phyloP scores from a whole-genome alignment of 2,329 filamentous ascomycete species.

The Plectosphaerella cucumerina region DNA sequence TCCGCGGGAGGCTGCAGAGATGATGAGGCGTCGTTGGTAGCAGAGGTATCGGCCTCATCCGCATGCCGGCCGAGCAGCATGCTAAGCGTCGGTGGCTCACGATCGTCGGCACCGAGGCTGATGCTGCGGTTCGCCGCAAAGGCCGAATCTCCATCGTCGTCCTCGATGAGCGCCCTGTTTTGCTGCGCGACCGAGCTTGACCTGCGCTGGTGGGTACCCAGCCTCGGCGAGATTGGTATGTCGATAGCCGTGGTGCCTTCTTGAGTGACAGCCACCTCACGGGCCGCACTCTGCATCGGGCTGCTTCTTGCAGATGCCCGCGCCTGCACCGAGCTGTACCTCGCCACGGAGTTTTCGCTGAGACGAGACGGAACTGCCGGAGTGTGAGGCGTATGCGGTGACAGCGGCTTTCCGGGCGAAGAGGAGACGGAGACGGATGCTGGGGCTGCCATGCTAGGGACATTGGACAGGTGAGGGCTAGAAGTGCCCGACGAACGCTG shows the following conservation, averaged over 20 bases:
- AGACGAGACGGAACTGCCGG: slow-evolving; percentile 91
- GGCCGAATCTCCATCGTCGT: slow-evolving; percentile 58
- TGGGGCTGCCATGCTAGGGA: slow-evolving; percentile 64
- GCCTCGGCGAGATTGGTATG: slow-evolving; percentile 67
- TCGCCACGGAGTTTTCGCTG: slow-evolving; percentile 82
- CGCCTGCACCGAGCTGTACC: slow-evolving; percentile 44
- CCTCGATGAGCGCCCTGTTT: slow-evolving; percentile 47
- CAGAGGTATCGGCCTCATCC: slow-evolving; percentile 25
- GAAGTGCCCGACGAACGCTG: slow-evolving; percentile 77
- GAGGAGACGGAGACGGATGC: slow-evolving; percentile 80
- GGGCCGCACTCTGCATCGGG: slow-evolving; percentile 21
- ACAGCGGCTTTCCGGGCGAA: slow-evolving; percentile 85
- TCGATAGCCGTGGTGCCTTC: slow-evolving; percentile 64
- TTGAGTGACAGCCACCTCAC: slow-evolving; percentile 36
- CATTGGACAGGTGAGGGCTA: slow-evolving; percentile 54
- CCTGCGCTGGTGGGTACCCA: slow-evolving; percentile 52
- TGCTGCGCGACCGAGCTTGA: slow-evolving; percentile 68
- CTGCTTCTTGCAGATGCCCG: slow-evolving; percentile 18
- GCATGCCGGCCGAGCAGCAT: slow-evolving; percentile 49
- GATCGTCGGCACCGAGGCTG: slow-evolving; percentile 62
- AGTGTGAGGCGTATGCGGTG: slow-evolving; percentile 86
- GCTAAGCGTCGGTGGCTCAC: slow-evolving; percentile 62
- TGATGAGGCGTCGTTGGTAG: background rate
- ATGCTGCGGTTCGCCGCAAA: slow-evolving; percentile 62
- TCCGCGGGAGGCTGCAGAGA: slow-evolving; percentile 37